These are phyloP conservation scores for Exophiala spinifera DNA, from an alignment of 2,329 filamentous ascomycete genomes.

Conservation along the genomic window DNA sequence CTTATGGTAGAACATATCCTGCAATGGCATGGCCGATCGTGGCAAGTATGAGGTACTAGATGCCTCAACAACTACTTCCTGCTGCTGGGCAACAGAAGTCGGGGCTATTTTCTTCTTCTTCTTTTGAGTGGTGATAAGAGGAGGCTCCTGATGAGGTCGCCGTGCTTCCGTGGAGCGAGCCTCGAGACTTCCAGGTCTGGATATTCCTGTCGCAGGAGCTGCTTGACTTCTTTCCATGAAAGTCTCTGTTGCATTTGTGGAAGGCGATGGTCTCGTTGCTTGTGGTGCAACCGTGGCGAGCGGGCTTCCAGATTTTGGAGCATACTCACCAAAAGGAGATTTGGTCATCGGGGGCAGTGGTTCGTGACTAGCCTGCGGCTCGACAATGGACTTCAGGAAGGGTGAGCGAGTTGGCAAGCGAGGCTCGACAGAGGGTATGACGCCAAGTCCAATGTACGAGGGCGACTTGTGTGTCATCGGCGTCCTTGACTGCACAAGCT, in stretches of 20 bases:
- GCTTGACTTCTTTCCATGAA: no score
- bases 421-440: conserved; percentile 9
- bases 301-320: neutral
- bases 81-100: conserved; percentile 14
- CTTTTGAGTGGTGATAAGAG: neutral
- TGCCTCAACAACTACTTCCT: neutral
- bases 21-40: conserved; percentile 35
- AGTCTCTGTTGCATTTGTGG: no score
- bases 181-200: no score
- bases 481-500: conserved; percentile 12
- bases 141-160: neutral
- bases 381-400: neutral
- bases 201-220: no score
- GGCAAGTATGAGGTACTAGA: conserved; percentile 36
- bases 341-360: neutral
- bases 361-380: neutral
- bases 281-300: neutral
- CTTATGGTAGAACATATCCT: conserved; percentile 44
- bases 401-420: conserved; percentile 4
- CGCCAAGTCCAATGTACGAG: conserved; percentile 5
- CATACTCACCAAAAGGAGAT: neutral
- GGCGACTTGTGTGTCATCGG: conserved; percentile 12
- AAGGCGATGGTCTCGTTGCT: no score
- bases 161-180: neutral
- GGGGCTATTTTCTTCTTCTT: conserved; percentile 25